Evolutionary conservation across 192 early-diverging fungal genomes (phyloP).

Genomic region (Coemansia sp.): DNA sequence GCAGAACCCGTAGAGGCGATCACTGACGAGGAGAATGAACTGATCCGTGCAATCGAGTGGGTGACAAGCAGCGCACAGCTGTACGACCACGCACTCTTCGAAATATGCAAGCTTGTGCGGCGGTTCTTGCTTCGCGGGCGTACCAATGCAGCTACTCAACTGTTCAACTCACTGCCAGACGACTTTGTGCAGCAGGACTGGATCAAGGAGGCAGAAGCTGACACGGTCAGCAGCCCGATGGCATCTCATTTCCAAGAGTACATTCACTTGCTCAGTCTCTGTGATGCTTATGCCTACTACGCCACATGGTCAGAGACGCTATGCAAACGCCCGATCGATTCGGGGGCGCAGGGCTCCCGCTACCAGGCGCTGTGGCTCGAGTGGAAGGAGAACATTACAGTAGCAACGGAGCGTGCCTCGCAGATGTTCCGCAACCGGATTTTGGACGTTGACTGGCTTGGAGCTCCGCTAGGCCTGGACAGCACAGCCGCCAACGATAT

Average conservation of each 20-base stretch:
- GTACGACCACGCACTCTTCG: constrained; percentile 49
- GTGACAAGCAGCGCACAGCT: constrained; percentile 51
- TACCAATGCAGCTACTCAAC: constrained; percentile 44
- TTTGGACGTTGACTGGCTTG: constrained; percentile 43
- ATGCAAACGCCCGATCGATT: constrained; percentile 31
- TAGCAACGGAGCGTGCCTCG: constrained; percentile 21
- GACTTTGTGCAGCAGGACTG: constrained; percentile 52
- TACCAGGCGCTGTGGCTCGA: constrained; percentile 38
- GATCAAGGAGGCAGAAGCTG: constrained; percentile 19
- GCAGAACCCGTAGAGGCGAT: constrained; percentile 34
- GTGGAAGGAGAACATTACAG: constrained; percentile 26
- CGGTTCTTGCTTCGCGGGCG: constrained; percentile 56
- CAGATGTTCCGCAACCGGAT: constrained; percentile 40
- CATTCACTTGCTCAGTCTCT: constrained; percentile 48
- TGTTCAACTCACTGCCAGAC: constrained; percentile 53
- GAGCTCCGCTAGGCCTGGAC: constrained; percentile 19
- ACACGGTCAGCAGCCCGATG: neutral
- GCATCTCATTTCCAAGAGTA: constrained; percentile 46
- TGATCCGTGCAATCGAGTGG: constrained; percentile 63
- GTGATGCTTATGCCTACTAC: constrained; percentile 47
- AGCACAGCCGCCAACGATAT: neutral
- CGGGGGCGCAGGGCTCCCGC: constrained; percentile 5
- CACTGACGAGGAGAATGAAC: constrained; percentile 25
- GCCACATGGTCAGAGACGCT: constrained; percentile 42
- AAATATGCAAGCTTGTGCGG: constrained; percentile 55